phyloP scores from a whole-genome alignment of 352 stramenopile species.

The Achlya hypogyna region DNA sequence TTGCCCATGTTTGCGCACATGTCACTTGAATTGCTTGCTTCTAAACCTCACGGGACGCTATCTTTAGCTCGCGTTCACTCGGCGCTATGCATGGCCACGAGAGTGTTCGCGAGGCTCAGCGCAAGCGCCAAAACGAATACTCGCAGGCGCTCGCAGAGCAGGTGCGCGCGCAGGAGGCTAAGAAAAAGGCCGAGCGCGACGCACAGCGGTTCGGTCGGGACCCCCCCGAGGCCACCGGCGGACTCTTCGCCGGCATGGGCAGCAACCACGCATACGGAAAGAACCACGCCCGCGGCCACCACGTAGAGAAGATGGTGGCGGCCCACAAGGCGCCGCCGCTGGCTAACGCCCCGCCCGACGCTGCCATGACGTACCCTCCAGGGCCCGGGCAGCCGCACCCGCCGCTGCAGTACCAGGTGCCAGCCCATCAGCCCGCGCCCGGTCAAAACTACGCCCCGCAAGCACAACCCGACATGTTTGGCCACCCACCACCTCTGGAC shows the following conservation, averaged over 20 bases:
- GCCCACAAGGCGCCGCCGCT: neutral
- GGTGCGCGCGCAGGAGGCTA: constrained; percentile 14
- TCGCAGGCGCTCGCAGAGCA: constrained; percentile 11
- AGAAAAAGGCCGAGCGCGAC: constrained; percentile 9
- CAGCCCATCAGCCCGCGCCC: too few species aligned
- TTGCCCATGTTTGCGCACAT: neutral
- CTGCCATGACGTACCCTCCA: neutral
- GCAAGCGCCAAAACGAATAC: constrained; percentile 16
- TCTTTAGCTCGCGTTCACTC: neutral
- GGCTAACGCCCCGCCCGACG: neutral
- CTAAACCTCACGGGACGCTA: neutral
- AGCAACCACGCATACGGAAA: constrained; percentile 12
- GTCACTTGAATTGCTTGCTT: neutral
- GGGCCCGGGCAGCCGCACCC: neutral
- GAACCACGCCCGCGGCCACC: constrained; percentile 11
- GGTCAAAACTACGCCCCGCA: too few species aligned
- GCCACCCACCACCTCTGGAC: too few species aligned
- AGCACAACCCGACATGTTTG: too few species aligned
- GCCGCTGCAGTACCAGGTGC: neutral
- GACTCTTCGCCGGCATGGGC: constrained; percentile 12
- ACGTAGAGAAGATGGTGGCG: constrained; percentile 17
- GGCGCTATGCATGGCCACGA: neutral
- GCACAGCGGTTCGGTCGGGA: neutral
- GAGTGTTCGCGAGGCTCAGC: neutral
- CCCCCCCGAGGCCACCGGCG: neutral